Evolutionary conservation across 306 rosid genomes (phyloP).

Genomic region (Cyamopsis tetragonoloba): DNA sequence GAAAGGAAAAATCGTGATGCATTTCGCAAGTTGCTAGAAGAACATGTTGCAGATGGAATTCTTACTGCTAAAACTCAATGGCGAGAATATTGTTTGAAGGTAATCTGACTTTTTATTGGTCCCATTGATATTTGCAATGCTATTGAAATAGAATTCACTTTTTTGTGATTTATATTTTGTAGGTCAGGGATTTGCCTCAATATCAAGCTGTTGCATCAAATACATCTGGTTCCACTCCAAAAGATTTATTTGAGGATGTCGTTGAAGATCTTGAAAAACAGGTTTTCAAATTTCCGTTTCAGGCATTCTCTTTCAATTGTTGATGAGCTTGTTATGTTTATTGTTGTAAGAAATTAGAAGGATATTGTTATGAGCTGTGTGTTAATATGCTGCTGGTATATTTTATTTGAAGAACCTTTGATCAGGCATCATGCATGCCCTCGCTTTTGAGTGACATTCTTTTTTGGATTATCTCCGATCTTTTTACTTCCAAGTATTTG

Average conservation of each 20-base stretch:
- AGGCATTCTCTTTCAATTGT: constrained; percentile 4
- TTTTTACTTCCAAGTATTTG: neutral
- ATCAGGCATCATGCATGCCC: neutral
- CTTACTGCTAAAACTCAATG: constrained; percentile 85
- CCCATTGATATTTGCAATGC: constrained; percentile 12
- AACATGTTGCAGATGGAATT: constrained; percentile 60
- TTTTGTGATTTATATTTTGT: constrained; percentile 19
- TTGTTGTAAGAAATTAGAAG: neutral
- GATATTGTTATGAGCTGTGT: neutral
- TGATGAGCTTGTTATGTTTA: neutral
- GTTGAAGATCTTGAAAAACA: constrained; percentile 73
- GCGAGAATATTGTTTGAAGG: constrained; percentile 92
- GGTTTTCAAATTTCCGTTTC: constrained; percentile 37
- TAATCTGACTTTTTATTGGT: constrained; percentile 22
- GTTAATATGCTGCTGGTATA: neutral
- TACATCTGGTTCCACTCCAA: constrained; percentile 90
- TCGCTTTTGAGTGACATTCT: neutral
- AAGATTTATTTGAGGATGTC: constrained; percentile 87
- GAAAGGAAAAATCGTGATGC: constrained; percentile 98
- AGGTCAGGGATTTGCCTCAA: constrained; percentile 88
- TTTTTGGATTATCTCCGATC: constrained; percentile 10
- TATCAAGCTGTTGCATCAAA: constrained; percentile 92
- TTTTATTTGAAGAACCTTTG: constrained; percentile 5
- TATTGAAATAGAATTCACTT: neutral
- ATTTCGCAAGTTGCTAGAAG: constrained; percentile 85